Evolutionary conservation across 2,329 filamentous ascomycete genomes (phyloP).

Genomic region (Colletotrichum incanum): DNA sequence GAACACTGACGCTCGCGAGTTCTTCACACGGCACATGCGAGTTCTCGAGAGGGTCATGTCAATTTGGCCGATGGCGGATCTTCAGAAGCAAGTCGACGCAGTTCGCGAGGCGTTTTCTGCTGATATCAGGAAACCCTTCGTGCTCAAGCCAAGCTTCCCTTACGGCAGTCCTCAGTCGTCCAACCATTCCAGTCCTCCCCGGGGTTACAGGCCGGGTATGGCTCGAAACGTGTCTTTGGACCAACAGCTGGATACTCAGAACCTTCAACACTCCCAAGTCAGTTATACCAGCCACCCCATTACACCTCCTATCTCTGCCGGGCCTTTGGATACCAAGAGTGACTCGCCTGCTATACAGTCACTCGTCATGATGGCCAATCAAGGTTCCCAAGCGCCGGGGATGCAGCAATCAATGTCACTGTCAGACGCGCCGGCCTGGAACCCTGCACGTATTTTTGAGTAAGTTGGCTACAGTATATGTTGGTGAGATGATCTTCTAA

Average conservation of each 20-base stretch:
- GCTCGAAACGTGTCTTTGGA: conserved; percentile 66
- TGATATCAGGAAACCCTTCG: conserved; percentile 87
- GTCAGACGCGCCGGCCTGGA: conserved; percentile 80
- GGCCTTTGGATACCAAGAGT: conserved; percentile 81
- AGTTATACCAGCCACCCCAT: conserved; percentile 81
- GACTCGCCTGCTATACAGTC: conserved; percentile 82
- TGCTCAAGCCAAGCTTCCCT: conserved; percentile 89
- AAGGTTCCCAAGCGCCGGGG: conserved; percentile 68
- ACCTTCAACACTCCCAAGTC: conserved; percentile 70
- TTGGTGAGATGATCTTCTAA: conserved; percentile 35
- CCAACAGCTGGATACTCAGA: conserved; percentile 68
- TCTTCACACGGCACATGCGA: conserved; percentile 94
- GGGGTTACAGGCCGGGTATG: conserved; percentile 65
- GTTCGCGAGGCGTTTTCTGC: conserved; percentile 93
- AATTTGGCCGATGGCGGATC: conserved; percentile 90
- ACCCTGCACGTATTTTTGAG: conserved; percentile 91
- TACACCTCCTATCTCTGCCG: conserved; percentile 84
- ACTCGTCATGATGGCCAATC: conserved; percentile 78
- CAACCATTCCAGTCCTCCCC: conserved; percentile 74
- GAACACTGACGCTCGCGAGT: conserved; percentile 87
- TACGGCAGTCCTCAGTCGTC: conserved; percentile 84
- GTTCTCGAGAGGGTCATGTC: conserved; percentile 88
- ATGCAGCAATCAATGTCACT: conserved; percentile 71
- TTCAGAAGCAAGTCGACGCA: conserved; percentile 90
- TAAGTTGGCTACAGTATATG: conserved; percentile 65